Evolutionary conservation across 106 monocot genomes (phyloP).

Genomic region (Dendrobium officinale): DNA sequence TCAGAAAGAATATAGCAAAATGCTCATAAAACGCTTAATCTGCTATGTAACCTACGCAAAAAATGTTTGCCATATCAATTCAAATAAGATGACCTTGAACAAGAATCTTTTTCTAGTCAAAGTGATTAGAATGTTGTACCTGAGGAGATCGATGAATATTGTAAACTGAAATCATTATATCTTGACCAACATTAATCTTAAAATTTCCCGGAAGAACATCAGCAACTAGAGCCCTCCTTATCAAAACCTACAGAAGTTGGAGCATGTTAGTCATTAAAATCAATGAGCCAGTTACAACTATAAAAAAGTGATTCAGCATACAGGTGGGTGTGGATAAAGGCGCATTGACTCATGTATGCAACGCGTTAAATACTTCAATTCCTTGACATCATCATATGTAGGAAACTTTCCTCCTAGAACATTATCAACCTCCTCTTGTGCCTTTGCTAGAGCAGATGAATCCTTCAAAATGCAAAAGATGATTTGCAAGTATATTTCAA

Average conservation of each 20-base stretch:
- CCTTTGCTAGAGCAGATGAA: slow-evolving; percentile 41
- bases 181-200: slow-evolving; percentile 82
- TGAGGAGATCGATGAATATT: slow-evolving; percentile 87
- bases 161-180: slow-evolving; percentile 98
- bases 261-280: neutral
- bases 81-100: neutral
- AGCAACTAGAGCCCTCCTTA: slow-evolving; percentile 78
- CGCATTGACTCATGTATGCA: slow-evolving; percentile 97
- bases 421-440: slow-evolving; percentile 78
- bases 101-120: neutral
- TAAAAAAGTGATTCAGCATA: slow-evolving; percentile 24
- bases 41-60: neutral
- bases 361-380: slow-evolving; percentile 86
- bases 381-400: slow-evolving; percentile 75
- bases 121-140: slow-evolving; percentile 21
- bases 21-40: neutral
- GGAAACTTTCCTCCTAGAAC: slow-evolving; percentile 85
- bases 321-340: slow-evolving; percentile 97
- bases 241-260: slow-evolving; percentile 53
- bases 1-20: neutral
- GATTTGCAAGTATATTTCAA: slow-evolving; percentile 10
- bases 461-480: slow-evolving; percentile 49
- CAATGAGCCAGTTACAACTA: neutral
- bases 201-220: slow-evolving; percentile 92
- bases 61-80: neutral